A percentile compares a stretch with the other conserved stretches of the same genome.
Conservation (phyloP, 306 rosid genomes). For the Biancaea sappan region DNA sequence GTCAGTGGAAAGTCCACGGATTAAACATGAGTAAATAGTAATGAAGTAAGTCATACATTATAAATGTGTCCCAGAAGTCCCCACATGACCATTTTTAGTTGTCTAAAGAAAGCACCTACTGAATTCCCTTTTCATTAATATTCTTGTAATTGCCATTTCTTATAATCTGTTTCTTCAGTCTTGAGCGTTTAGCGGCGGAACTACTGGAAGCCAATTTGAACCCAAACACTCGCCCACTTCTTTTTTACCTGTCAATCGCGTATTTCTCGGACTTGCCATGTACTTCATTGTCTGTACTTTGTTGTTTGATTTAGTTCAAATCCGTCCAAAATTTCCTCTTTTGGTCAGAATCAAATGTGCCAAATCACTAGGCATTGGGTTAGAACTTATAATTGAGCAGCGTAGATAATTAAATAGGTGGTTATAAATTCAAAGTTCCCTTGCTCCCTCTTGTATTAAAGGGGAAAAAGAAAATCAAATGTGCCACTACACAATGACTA, state of each 20-base stretch:
- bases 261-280: neutral
- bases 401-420: too few relatives aligned
- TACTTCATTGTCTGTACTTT: too few relatives aligned
- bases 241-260: neutral
- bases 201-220: conserved; percentile 30
- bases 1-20: conserved; percentile 28
- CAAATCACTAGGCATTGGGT: too few relatives aligned
- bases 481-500: too few relatives aligned
- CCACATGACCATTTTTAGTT: conserved; percentile 44
- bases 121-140: conserved; percentile 4
- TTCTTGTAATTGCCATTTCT: neutral
- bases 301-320: neutral
- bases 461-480: too few relatives aligned
- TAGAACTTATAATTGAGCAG: too few relatives aligned
- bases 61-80: conserved; percentile 16
- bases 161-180: neutral
- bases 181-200: conserved; percentile 52
- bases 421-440: too few relatives aligned
- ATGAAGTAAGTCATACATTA: conserved; percentile 11
- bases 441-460: too few relatives aligned
- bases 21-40: conserved; percentile 20
- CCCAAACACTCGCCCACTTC: neutral
- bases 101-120: neutral
- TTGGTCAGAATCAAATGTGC: too few relatives aligned
- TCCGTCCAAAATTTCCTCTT: too few relatives aligned